Percentiles rank a stretch among this genome's conserved stretches.
Evolutionary conservation across 306 rosid species (phyloP).

Genomic region (Inga leiocalycina): DNA sequence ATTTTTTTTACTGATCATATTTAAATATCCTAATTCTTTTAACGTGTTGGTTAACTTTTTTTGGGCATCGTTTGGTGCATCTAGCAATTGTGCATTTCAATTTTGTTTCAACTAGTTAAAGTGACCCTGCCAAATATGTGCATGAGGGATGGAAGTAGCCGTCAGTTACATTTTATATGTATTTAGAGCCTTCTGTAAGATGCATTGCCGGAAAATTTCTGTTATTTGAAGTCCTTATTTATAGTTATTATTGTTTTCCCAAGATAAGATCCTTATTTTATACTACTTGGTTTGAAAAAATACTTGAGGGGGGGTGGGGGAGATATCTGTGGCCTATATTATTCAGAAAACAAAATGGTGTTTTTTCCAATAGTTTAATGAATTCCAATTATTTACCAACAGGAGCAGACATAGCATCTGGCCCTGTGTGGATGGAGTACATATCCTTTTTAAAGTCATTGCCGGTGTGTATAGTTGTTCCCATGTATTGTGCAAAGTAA

Average conservation of each 20-base stretch:
- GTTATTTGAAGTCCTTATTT: neutral
- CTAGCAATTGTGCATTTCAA: neutral
- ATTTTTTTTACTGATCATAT: neutral
- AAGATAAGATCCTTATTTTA: neutral
- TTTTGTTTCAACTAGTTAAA: neutral
- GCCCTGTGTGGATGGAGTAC: conserved; percentile 98
- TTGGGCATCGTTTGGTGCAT: conserved; percentile 14
- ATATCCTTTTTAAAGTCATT: conserved; percentile 65
- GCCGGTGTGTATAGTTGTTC: conserved; percentile 65
- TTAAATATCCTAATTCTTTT: neutral
- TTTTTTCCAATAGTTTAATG: conserved; percentile 29
- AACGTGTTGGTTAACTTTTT: conserved; percentile 6
- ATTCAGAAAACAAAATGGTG: neutral
- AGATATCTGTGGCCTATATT: neutral
- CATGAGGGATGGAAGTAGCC: neutral
- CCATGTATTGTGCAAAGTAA: conserved; percentile 25
- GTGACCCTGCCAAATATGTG: conserved; percentile 7
- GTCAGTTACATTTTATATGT: neutral
- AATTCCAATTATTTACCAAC: conserved; percentile 26
- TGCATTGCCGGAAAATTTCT: neutral
- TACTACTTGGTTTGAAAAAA: conserved; percentile 2
- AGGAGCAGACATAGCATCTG: conserved; percentile 95
- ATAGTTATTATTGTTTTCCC: neutral
- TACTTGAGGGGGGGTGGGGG: neutral
- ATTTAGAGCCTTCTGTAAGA: neutral